Base-by-base conservation (phyloP, 306 rosid genomes). In the Lithocarpus polystachyus region DNA sequence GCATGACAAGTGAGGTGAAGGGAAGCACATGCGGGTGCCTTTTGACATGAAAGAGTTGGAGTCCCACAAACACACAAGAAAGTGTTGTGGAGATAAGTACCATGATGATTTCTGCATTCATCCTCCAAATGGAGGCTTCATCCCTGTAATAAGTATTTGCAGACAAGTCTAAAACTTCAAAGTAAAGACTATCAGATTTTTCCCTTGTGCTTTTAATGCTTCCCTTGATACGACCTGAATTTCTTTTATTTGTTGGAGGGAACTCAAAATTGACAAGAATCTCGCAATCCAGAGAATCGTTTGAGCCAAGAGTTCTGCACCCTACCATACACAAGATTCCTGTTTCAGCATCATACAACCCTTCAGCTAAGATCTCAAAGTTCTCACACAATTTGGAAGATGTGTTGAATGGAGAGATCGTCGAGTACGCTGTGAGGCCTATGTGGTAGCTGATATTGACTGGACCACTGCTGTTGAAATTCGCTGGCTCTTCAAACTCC, bases 321-420 rank as follows among this genome's bases (percentile, higher is more conserved):
- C 92, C 97, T 4, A 86, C 78, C 97, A 90, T 88, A 52, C 97
- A 92, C 83, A 92, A 80, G 68, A 23, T 87, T 84, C 94, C 97
- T 17, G 84, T 24, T 74, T 77, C 61, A 15, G 80, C 78, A 80
- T 89, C 87, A 85, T 89, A 89, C 22, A 73, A 37, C 43, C 43
- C 45, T 37, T 37, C 45, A 37, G 45, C 45, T 37, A 37, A 37
- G 45, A 37, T 37, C 17, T 70, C 72, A 77, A 69, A 73, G 3
- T 6, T 2, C 48, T 53, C 45, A 5, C 7, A 6, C 23, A 0
- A 1, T 24, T 55, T 1, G 4, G 64, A 77, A 13, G 75, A 75
- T 75, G 10, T 3, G 65, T 56, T 64, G 2, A 83, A 75, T 70
- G 83, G 10, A 1, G 85, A 83, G 22, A 56, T 62, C 68, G 0